These are phyloP conservation scores for Paramecium caudatum DNA, from an alignment of 73 alveolate genomes.

Conservation along the genomic window DNA sequence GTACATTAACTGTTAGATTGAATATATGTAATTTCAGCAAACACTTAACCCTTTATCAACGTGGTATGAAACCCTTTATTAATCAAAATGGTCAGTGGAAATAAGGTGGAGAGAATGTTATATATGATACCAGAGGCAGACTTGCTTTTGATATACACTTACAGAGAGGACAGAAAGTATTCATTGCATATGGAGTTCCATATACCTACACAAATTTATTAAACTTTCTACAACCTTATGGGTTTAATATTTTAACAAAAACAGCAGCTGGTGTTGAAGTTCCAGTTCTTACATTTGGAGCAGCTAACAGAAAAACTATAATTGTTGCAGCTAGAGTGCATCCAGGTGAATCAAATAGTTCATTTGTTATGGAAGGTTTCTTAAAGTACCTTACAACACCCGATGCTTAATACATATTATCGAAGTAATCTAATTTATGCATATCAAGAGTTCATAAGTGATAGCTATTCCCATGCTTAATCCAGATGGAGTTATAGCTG, in stretches of 20 bases:
- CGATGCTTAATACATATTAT: constrained; percentile 69
- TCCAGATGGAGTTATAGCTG: constrained; percentile 98
- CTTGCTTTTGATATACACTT: constrained; percentile 42
- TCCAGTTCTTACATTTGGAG: constrained; percentile 59
- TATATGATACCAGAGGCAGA: constrained; percentile 74
- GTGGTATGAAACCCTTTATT: constrained; percentile 76
- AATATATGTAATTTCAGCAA: constrained; percentile 78
- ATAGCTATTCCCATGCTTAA: constrained; percentile 95
- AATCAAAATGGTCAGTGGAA: constrained; percentile 75
- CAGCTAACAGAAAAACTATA: constrained; percentile 83
- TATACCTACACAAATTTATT: constrained; percentile 68
- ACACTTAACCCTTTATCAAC: constrained; percentile 62
- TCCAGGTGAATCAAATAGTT: constrained; percentile 97
- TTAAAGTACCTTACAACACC: constrained; percentile 87
- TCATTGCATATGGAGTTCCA: constrained; percentile 70
- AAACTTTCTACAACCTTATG: constrained; percentile 28
- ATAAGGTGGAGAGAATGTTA: constrained; percentile 80
- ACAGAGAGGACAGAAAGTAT: constrained; percentile 21
- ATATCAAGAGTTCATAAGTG: constrained; percentile 66
- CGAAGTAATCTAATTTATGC: constrained; percentile 87
- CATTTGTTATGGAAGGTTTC: constrained; percentile 94
- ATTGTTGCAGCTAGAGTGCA: constrained; percentile 94
- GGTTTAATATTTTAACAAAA: not conserved
- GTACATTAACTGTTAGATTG: constrained; percentile 48
- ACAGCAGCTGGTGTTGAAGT: constrained; percentile 67